Conservation (phyloP, 192 early-diverging fungal genomes). For the Entomortierella parvispora region DNA sequence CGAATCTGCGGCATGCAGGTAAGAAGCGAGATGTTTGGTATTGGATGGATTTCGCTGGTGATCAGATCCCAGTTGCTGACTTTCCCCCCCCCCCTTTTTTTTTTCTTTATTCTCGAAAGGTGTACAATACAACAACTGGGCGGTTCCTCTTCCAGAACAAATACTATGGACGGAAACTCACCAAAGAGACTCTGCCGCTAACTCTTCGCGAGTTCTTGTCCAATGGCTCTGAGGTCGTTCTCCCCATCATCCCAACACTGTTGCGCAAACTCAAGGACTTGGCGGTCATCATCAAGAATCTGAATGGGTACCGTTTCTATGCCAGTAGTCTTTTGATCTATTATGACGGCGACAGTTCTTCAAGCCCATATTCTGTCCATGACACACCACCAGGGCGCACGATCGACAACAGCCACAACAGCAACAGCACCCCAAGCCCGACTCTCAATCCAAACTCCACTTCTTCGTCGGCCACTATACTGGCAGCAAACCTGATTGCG, state of each 20-base stretch:
- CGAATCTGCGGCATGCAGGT: conserved; percentile 99
- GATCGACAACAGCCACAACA: conserved; percentile 4
- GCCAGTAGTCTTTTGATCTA: conserved; percentile 88
- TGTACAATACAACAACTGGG: conserved; percentile 80
- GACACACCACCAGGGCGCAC: not conserved
- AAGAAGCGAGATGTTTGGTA: too few relatives aligned
- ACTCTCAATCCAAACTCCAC: not conserved
- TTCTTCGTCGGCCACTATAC: not conserved
- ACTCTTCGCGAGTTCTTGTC: conserved; percentile 86
- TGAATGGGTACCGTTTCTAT: conserved; percentile 92
- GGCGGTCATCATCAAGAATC: conserved; percentile 75
- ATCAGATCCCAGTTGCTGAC: too few relatives aligned
- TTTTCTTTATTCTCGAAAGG: conserved; percentile 56
- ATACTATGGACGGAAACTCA: conserved; percentile 92
- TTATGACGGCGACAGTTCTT: conserved; percentile 84
- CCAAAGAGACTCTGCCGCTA: conserved; percentile 79
- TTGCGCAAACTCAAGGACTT: conserved; percentile 79
- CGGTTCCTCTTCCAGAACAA: conserved; percentile 92
- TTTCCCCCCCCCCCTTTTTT: not conserved
- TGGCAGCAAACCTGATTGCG: too few relatives aligned
- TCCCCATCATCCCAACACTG: conserved; percentile 85
- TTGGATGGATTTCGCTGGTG: too few relatives aligned
- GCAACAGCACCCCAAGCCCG: conserved; percentile 2
- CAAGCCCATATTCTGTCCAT: not conserved
- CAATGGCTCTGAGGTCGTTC: conserved; percentile 79